Evolutionary conservation across 2,329 filamentous ascomycete genomes (phyloP).

Genomic region (Exophiala xenobiotica): DNA sequence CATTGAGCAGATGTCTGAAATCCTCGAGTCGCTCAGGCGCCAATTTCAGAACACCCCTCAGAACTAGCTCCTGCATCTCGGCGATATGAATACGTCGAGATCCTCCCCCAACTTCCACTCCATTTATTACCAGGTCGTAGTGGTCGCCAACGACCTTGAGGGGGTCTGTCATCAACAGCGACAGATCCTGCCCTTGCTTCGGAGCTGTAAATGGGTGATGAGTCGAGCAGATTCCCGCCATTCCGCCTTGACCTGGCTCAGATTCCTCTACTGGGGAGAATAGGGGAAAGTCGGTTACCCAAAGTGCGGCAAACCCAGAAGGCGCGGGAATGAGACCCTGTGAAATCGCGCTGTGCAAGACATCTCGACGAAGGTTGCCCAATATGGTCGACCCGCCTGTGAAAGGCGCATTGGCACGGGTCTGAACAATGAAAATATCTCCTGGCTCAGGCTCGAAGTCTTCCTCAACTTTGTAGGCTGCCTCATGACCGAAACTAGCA

Average conservation of each 20-base stretch:
- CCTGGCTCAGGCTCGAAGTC: conserved; percentile 62
- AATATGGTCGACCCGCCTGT: conserved; percentile 67
- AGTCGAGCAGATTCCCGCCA: conserved; percentile 77
- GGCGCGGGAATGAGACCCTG: conserved; percentile 54
- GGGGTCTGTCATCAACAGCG: conserved; percentile 70
- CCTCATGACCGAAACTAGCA: conserved; percentile 73
- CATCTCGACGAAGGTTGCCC: conserved; percentile 68
- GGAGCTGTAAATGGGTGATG: conserved; percentile 97
- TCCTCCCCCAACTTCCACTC: conserved; percentile 89
- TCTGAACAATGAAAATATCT: conserved; percentile 79
- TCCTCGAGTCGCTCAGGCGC: conserved; percentile 67
- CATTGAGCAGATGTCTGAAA: conserved; percentile 81
- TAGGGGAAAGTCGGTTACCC: conserved; percentile 88
- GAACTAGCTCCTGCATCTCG: conserved; percentile 77
- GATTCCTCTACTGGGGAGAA: conserved; percentile 71
- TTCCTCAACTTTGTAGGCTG: conserved; percentile 58
- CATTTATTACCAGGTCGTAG: conserved; percentile 95
- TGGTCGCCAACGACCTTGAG: conserved; percentile 76
- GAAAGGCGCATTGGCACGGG: conserved; percentile 63
- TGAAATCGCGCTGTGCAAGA: conserved; percentile 70
- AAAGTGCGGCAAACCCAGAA: conserved; percentile 67
- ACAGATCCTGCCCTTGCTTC: conserved; percentile 67
- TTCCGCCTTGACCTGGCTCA: conserved; percentile 76
- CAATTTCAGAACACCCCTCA: conserved; percentile 82
- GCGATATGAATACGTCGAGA: conserved; percentile 88